A percentile compares a stretch with the other conserved stretches of the same genome.
Conservation (phyloP, 2,329 filamentous ascomycete species). For the Aureobasidium sp. region DNA sequence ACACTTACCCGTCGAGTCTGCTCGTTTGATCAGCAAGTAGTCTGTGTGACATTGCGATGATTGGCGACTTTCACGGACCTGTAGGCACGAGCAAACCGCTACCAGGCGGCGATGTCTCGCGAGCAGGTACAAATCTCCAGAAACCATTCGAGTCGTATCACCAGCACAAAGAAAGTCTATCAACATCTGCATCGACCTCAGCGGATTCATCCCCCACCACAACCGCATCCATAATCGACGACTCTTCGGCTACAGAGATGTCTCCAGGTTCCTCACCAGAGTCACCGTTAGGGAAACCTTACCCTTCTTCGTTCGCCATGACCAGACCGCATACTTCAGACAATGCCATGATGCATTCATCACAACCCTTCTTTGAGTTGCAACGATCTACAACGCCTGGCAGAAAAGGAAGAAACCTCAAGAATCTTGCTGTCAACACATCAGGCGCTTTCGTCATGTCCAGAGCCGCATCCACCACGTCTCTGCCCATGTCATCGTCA, state of each 20-base stretch:
- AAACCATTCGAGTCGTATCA: constrained; percentile 32
- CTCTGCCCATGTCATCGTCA: constrained; percentile 44
- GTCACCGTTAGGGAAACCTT: constrained; percentile 67
- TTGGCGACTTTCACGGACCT: neutral
- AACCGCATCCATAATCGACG: constrained; percentile 85
- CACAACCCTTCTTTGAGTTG: constrained; percentile 51
- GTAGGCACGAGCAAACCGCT: constrained; percentile 9
- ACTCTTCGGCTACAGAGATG: constrained; percentile 78
- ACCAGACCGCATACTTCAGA: constrained; percentile 39
- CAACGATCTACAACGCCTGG: constrained; percentile 45
- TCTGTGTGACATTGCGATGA: constrained; percentile 1
- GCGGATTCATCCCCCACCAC: constrained; percentile 93
- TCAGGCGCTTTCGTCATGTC: constrained; percentile 38
- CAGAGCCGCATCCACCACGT: constrained; percentile 42
- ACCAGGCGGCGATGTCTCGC: constrained; percentile 9
- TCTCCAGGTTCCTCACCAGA: constrained; percentile 90
- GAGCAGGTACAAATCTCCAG: neutral
- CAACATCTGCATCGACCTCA: constrained; percentile 69
- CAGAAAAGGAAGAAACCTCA: constrained; percentile 70
- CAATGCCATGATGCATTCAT: constrained; percentile 32
- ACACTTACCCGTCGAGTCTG: neutral
- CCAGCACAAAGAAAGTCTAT: constrained; percentile 68
- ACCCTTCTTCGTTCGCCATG: constrained; percentile 60
- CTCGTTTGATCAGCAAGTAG: neutral
- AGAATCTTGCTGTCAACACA: constrained; percentile 71